phyloP scores from a whole-genome alignment of 78 protist species.

The Cyanophora paradoxa region DNA sequence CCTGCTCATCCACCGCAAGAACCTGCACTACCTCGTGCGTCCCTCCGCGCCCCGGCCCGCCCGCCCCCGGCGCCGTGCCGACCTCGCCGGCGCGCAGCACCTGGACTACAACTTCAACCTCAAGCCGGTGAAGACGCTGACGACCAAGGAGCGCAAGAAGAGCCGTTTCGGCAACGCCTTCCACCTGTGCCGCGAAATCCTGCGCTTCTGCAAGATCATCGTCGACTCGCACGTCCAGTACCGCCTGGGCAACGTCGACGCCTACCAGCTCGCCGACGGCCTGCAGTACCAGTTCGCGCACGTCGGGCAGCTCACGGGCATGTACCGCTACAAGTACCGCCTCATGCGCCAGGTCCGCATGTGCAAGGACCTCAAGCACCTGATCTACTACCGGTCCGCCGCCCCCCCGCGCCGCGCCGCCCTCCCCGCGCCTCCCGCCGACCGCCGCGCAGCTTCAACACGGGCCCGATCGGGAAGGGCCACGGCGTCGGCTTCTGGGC shows the following conservation, averaged over 20 bases:
- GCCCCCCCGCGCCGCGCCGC: too few relatives aligned
- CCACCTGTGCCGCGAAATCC: constrained; percentile 95
- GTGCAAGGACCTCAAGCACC: constrained; percentile 95
- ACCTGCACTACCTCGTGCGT: constrained; percentile 92
- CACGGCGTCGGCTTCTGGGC: constrained; percentile 99
- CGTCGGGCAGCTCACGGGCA: constrained; percentile 98
- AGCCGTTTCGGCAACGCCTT: constrained; percentile 99
- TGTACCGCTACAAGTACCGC: constrained; percentile 99
- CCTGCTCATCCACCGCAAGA: constrained; percentile 97
- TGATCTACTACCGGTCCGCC: constrained; percentile 97
- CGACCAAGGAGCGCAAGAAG: constrained; percentile 99
- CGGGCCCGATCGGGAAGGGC: constrained; percentile 98
- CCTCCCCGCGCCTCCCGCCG: too few relatives aligned
- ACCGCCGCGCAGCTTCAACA: constrained; percentile 30
- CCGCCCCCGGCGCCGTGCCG: too few relatives aligned
- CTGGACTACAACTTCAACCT: constrained; percentile 99
- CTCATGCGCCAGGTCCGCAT: constrained; percentile 96
- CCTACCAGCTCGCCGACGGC: constrained; percentile 96
- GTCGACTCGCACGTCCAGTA: constrained; percentile 98
- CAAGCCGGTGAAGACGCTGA: constrained; percentile 98
- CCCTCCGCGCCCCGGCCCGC: too few relatives aligned
- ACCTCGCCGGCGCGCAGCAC: too few relatives aligned
- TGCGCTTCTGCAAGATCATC: constrained; percentile 93
- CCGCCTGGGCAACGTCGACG: constrained; percentile 94
- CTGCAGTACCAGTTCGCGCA: constrained; percentile 96